Base-by-base conservation (phyloP, 78 protist genomes). In the Dictyostelium capitatum region DNA sequence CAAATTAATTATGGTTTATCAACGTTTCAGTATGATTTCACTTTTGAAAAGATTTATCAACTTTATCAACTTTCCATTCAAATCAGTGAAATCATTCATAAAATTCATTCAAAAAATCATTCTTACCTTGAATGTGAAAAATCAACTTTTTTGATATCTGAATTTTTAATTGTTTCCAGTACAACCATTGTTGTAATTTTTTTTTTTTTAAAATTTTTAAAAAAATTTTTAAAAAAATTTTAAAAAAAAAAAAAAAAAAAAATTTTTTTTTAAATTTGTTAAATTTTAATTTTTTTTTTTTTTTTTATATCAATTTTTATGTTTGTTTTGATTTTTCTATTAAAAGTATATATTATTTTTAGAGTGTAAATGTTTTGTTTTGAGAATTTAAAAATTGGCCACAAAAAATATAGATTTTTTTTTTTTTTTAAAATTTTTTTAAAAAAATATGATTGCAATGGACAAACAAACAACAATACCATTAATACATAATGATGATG, bases 61-160 rank as follows among this genome's bases (percentile, higher is more conserved):
- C 82, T 87, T 7, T 62, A 65, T 14, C 37, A 65, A 19, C 54
- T 87, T 3, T 10, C 83, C 3, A 14, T 30, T 10, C 9, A 32
- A n/a, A 51, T 84, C 53, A 74, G 82, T 1, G 43, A 25, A 7
- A 32, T 56, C 30, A 54, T 84, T 12, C 82, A 84, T 23, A 20
- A 41, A 17, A 48, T 15, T 17, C 92, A 84, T 28, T 50, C 62
- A 11, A 6, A 43, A 14, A 53, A 59, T 47, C 92, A 84, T 30
- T 74, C 83, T 6, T 84, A 28, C 48, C 62, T 84, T 10, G 92
- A 84, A n/a, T 84, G 92, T 84, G 62, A 59, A 74, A 77, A 84
- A 19, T 70, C 92, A 74, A 56, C 92, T 1, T 48, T 84, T 25
- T 17, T 50, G 2, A 47, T 17, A 3, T 46, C 80, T 0, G 92